phyloP scores from a whole-genome alignment of 2,329 filamentous ascomycete genomes.

The Shiraia bambusicola region DNA sequence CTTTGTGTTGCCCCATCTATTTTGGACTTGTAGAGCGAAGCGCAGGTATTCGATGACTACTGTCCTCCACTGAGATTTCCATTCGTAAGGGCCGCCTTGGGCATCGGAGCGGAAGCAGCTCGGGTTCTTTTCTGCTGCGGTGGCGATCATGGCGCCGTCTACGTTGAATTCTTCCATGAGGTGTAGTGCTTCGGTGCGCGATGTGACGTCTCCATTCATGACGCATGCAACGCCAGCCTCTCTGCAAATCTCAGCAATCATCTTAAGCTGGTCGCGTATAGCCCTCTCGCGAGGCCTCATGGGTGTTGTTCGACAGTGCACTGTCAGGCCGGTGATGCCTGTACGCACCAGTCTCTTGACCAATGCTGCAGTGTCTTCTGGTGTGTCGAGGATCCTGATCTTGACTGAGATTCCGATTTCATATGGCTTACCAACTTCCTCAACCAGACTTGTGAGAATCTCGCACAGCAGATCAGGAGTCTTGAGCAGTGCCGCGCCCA shows the following conservation, averaged over 20 bases:
- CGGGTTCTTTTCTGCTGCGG: conserved; percentile 85
- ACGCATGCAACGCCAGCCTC: conserved; percentile 87
- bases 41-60: conserved; percentile 76
- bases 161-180: conserved; percentile 79
- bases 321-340: conserved; percentile 86
- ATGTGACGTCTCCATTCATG: conserved; percentile 91
- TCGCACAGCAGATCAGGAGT: conserved; percentile 80
- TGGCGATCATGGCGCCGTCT: conserved; percentile 97
- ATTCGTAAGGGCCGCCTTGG: conserved; percentile 61
- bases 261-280: conserved; percentile 79
- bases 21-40: conserved; percentile 73
- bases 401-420: conserved; percentile 96
- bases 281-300: conserved; percentile 91
- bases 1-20: conserved; percentile 91
- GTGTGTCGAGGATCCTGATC: conserved; percentile 80
- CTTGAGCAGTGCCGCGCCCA: conserved; percentile 88
- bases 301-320: conserved; percentile 93
- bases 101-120: conserved; percentile 75
- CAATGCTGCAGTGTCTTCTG: conserved; percentile 72
- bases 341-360: conserved; percentile 79
- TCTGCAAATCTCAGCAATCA: conserved; percentile 78
- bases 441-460: conserved; percentile 81
- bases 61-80: conserved; percentile 69
- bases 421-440: conserved; percentile 72
- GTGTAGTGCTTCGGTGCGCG: conserved; percentile 68